Conservation (phyloP, 2,329 filamentous ascomycete genomes). For the Clarireedia hainanense region DNA sequence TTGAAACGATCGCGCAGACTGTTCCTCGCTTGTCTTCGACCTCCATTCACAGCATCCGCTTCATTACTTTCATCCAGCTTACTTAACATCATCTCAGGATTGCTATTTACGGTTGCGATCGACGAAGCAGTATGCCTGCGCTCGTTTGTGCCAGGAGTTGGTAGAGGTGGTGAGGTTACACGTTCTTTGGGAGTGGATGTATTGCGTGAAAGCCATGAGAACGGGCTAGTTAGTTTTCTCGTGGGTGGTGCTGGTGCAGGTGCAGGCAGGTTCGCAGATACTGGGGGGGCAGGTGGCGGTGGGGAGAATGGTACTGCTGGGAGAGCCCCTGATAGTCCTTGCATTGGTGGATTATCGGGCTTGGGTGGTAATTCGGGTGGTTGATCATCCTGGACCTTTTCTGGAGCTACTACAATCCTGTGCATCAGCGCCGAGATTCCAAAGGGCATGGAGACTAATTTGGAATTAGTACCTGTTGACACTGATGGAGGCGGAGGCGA, state of each 20-base stretch:
- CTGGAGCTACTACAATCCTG: slow-evolving; percentile 15
- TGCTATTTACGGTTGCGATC: slow-evolving; percentile 69
- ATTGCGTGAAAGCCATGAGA: slow-evolving; percentile 73
- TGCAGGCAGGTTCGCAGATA: slow-evolving; percentile 15
- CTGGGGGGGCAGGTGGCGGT: slow-evolving; percentile 16
- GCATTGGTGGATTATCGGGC: slow-evolving; percentile 37
- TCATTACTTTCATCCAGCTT: slow-evolving; percentile 75
- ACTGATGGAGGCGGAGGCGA: slow-evolving; percentile 10
- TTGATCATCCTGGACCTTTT: slow-evolving; percentile 25
- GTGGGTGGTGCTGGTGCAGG: slow-evolving; percentile 27
- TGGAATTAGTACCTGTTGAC: slow-evolving; percentile 7
- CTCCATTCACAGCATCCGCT: slow-evolving; percentile 41
- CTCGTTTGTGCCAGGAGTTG: slow-evolving; percentile 29
- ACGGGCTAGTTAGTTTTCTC: slow-evolving; percentile 80
- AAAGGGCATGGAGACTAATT: slow-evolving; percentile 1
- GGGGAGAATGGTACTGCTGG: slow-evolving; percentile 66
- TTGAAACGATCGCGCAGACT: slow-evolving; percentile 76
- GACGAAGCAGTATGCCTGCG: slow-evolving; percentile 75
- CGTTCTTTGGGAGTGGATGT: slow-evolving; percentile 48
- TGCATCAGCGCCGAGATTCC: not conserved
- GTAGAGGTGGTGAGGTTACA: slow-evolving; percentile 44
- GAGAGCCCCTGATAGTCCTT: slow-evolving; percentile 65
- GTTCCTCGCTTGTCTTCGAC: slow-evolving; percentile 43
- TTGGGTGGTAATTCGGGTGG: slow-evolving; percentile 18
- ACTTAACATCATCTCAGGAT: slow-evolving; percentile 70